These are phyloP conservation scores for Malus hybrid DNA, from an alignment of 331 rosid genomes.

Conservation along the genomic window DNA sequence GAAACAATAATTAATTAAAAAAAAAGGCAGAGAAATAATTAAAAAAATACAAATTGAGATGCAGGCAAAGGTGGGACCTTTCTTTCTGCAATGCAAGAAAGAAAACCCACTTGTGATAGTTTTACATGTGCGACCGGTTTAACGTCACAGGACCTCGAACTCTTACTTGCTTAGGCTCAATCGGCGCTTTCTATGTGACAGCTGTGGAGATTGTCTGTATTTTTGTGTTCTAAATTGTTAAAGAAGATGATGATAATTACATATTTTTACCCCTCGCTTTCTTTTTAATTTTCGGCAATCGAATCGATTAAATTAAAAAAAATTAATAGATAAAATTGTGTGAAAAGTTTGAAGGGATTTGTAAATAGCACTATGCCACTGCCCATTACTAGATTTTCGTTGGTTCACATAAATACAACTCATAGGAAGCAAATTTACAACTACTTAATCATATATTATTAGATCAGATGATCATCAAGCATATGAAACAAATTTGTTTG, in stretches of 20 bases:
- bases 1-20: constrained; percentile 11
- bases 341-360: no score
- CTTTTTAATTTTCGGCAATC: accelerated
- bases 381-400: no score
- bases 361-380: no score
- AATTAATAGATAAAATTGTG: accelerated
- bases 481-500: no score
- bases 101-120: constrained; percentile 12
- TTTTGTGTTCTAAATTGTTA: no score
- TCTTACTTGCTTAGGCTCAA: constrained; percentile 17
- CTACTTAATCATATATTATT: no score
- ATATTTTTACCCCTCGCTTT: no score
- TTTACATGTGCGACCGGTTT: neutral
- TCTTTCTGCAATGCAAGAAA: constrained; percentile 25
- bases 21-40: neutral
- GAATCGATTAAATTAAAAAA: no score
- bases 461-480: no score
- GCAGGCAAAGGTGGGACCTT: constrained; percentile 13
- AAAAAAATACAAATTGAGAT: neutral
- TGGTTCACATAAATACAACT: no score
- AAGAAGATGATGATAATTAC: no score
- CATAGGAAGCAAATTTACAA: no score
- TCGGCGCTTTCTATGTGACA: constrained; percentile 36
- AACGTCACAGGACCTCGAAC: constrained; percentile 25
- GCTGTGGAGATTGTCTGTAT: neutral